phyloP scores from a whole-genome alignment of 192 early-diverging fungal species.

The Kappamyces sp. region DNA sequence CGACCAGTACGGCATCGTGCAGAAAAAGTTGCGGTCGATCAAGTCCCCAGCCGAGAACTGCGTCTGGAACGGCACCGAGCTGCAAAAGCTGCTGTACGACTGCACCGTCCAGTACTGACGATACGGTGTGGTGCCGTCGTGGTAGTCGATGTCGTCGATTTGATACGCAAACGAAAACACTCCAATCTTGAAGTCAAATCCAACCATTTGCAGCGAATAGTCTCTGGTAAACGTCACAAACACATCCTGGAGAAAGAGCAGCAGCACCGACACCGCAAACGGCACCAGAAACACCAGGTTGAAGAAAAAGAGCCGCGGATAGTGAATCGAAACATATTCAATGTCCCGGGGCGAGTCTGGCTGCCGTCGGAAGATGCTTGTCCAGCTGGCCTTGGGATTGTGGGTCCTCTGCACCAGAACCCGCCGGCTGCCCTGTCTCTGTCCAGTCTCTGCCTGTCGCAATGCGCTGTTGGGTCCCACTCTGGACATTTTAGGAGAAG shows the following conservation, averaged over 20 bases:
- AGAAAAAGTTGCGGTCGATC: constrained; percentile 11
- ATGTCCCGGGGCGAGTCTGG: too few relatives aligned
- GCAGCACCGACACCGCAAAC: constrained; percentile 1
- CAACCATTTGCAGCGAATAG: too few relatives aligned
- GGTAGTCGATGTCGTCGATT: not conserved
- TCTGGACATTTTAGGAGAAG: too few relatives aligned
- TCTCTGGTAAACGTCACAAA: too few relatives aligned
- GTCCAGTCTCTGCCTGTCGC: too few relatives aligned
- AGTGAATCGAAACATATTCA: constrained; percentile 16
- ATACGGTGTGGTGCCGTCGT: not conserved
- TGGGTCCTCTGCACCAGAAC: too few relatives aligned
- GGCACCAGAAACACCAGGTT: constrained; percentile 2
- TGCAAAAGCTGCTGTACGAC: constrained; percentile 11
- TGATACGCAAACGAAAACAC: constrained; percentile 9
- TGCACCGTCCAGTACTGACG: not conserved
- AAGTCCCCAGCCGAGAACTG: not conserved
- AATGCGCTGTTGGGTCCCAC: too few relatives aligned
- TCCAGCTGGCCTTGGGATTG: too few relatives aligned
- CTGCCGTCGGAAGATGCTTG: too few relatives aligned
- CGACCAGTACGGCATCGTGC: not conserved
- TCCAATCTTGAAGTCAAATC: constrained; percentile 11
- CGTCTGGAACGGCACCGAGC: not conserved
- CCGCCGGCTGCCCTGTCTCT: too few relatives aligned
- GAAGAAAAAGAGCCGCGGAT: constrained; percentile 11
- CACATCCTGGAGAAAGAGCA: constrained; percentile 14